Conservation (phyloP, 495 filamentous ascomycete species). For the Echria macrotheca region DNA sequence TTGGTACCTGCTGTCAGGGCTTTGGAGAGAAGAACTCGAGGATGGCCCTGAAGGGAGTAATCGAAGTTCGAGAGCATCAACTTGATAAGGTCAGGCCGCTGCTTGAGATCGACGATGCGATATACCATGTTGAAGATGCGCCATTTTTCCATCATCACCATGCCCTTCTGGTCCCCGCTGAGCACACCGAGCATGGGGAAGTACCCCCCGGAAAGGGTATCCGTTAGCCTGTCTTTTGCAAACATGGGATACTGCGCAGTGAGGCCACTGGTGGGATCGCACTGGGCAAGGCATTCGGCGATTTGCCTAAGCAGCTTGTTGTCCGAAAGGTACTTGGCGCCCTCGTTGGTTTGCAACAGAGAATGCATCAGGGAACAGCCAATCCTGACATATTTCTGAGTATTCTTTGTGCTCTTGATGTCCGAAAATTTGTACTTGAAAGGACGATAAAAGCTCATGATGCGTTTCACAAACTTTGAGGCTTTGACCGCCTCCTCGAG, state of each 20-base stretch:
- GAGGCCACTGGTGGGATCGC: slow-evolving; percentile 83
- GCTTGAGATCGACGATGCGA: slow-evolving; percentile 85
- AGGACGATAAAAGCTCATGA: slow-evolving; percentile 90
- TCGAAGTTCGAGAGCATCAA: slow-evolving; percentile 85
- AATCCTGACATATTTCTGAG: slow-evolving; percentile 87
- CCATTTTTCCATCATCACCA: slow-evolving; percentile 91
- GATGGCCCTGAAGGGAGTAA: slow-evolving; percentile 78
- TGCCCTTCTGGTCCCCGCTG: slow-evolving; percentile 71
- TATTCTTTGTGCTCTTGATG: slow-evolving; percentile 77
- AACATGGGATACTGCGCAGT: slow-evolving; percentile 86
- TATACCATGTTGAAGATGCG: slow-evolving; percentile 99
- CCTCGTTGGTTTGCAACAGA: slow-evolving; percentile 77
- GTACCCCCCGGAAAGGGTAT: slow-evolving; percentile 84
- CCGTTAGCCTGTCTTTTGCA: slow-evolving; percentile 70
- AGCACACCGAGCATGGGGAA: slow-evolving; percentile 86
- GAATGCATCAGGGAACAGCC: slow-evolving; percentile 84
- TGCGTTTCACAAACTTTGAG: slow-evolving; percentile 89
- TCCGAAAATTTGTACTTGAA: slow-evolving; percentile 95
- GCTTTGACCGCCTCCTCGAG: slow-evolving; percentile 92
- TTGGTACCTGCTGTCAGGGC: slow-evolving; percentile 88
- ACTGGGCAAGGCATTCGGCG: slow-evolving; percentile 89
- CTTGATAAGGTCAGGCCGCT: slow-evolving; percentile 85
- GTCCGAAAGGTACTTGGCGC: slow-evolving; percentile 76
- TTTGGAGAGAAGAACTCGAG: slow-evolving; percentile 86
- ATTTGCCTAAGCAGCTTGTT: slow-evolving; percentile 91